Conservation (phyloP, 2,329 filamentous ascomycete species). For the Lithohypha guttulata region DNA sequence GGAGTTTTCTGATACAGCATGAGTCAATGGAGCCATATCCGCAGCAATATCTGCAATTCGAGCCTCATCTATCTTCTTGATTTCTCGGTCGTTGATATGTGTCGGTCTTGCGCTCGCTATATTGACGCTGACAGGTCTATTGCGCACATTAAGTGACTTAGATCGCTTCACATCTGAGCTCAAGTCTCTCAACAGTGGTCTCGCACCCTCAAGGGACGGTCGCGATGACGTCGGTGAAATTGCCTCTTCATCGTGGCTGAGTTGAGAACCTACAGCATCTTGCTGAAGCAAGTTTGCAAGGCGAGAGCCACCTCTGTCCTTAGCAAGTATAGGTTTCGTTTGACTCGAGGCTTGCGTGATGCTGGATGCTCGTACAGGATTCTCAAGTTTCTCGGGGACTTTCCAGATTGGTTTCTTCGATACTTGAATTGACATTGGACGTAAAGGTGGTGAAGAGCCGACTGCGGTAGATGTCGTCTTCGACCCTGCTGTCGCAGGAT, state of each 20-base stretch:
- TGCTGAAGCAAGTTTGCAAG: slow-evolving; percentile 25
- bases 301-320: slow-evolving; percentile 26
- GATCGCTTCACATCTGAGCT: slow-evolving; percentile 48
- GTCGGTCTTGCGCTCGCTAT: slow-evolving; percentile 69
- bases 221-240: slow-evolving; percentile 49
- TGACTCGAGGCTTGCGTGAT: slow-evolving; percentile 39
- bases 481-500: slow-evolving; percentile 36
- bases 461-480: slow-evolving; percentile 62
- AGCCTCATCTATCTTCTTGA: slow-evolving; percentile 10
- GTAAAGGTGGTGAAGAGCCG: slow-evolving; percentile 54
- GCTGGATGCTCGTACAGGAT: slow-evolving; percentile 22
- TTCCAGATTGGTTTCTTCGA: slow-evolving; percentile 41
- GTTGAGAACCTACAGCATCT: slow-evolving; percentile 18
- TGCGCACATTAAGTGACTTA: slow-evolving; percentile 54
- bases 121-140: slow-evolving; percentile 71
- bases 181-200: slow-evolving; percentile 53
- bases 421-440: slow-evolving; percentile 27
- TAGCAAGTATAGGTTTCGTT: slow-evolving; percentile 6
- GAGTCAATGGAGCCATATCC: slow-evolving; percentile 14
- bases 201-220: slow-evolving; percentile 60
- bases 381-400: slow-evolving; percentile 34
- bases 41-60: slow-evolving; percentile 16
- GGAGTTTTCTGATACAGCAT: slow-evolving; percentile 43
- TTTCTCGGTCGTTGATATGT: slow-evolving; percentile 67
- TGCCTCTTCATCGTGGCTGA: slow-evolving; percentile 22